Evolutionary conservation across 352 stramenopile genomes (phyloP), one percentile per base, ranked within the genome.

Genomic region (Peronospora tabacina): DNA sequence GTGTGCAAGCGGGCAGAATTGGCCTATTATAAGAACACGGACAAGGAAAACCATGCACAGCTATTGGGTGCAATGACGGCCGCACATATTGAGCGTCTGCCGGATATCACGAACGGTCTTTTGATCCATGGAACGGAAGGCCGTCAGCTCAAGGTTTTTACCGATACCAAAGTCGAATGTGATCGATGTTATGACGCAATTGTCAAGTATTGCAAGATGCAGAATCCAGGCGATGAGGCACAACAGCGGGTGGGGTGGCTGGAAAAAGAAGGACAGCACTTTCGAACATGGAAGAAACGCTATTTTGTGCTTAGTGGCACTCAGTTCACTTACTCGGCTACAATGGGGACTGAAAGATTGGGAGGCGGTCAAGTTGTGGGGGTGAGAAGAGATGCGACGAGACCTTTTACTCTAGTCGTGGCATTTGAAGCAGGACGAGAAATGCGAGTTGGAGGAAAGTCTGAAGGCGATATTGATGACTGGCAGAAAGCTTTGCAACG

Each of bases 1-100:
- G 77, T 91, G 16, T 80, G 81, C 55, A 86, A 91, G 50, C 65
- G 72, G 20, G 64, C 62, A 17, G 72, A 91, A 52, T 45, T 89
- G 47, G 77, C 77, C 24, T 89, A 91, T 64, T 91, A 91, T 59
- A 88, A 91, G 61, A 75, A 79, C 49, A 79, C 62, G 39, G 69
- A 78, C 39, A 49, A 78, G 49, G 66, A 82, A 49, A 79, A 77
- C 48, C 74, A 72, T 48, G 72, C 75, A 43, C 75, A 90, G 50
- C 62, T 90, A 42, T 59, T 87, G 41, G 81, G 81, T 15, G 69
- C 66, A 9, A 80, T 92, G 54, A 83, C 71, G 20, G 70, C 86
- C 26, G 70, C 72, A 16, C 72, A 75, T 57, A 73, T 85, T 19
- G 78, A 90, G 60, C 66, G 62, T 5, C 63, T 77, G 37, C 50